phyloP scores from a whole-genome alignment of 1,284 basidiomycete species.

The Sporisorium reilianum region DNA sequence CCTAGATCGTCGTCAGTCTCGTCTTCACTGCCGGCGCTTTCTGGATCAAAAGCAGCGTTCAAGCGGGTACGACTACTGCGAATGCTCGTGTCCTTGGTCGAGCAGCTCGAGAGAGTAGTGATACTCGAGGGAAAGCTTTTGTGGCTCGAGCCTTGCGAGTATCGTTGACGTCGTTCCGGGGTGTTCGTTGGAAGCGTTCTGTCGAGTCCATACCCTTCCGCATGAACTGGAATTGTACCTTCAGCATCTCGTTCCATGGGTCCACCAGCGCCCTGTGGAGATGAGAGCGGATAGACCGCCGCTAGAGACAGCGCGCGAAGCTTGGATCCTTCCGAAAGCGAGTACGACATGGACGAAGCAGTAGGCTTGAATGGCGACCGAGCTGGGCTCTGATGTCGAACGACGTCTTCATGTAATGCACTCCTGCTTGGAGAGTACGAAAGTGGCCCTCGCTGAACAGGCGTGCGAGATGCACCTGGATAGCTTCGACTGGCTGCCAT shows the following conservation, averaged over 20 bases:
- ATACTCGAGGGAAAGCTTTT: constrained; percentile 16
- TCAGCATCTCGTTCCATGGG: not conserved
- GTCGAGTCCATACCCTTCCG: not conserved
- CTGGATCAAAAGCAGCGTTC: not conserved
- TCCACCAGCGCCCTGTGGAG: not conserved
- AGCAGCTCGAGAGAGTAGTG: constrained; percentile 11
- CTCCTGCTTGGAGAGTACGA: constrained; percentile 9
- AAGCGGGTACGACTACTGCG: constrained; percentile 12
- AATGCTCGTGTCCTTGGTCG: constrained; percentile 19
- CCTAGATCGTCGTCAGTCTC: constrained; percentile 16
- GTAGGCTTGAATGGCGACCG: not conserved
- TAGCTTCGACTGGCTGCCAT: constrained; percentile 28
- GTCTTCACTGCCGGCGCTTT: constrained; percentile 6
- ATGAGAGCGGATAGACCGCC: constrained; percentile 10
- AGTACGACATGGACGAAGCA: constrained; percentile 3
- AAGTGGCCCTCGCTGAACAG: constrained; percentile 10
- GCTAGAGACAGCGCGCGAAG: constrained; percentile 27
- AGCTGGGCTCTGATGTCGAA: not conserved
- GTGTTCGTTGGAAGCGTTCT: not conserved
- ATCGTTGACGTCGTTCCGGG: not conserved
- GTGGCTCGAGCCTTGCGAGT: constrained; percentile 20
- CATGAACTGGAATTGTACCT: not conserved
- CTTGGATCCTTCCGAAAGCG: constrained; percentile 11
- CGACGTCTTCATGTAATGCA: not conserved
- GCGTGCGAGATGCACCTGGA: constrained; percentile 13